Conservation (phyloP, 176 grass and related monocot species). For the Carex cristatella region DNA sequence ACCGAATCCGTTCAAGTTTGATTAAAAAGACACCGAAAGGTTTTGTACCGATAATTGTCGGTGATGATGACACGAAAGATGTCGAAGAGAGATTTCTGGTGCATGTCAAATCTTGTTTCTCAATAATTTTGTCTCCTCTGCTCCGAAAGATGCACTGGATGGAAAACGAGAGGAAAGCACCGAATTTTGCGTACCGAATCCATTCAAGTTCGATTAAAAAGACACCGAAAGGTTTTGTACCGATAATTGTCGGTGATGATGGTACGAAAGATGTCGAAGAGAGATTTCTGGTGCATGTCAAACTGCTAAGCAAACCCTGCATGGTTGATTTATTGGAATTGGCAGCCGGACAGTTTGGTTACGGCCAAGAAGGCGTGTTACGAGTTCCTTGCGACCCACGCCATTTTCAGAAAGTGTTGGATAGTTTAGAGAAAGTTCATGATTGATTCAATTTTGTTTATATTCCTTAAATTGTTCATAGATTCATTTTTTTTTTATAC, state of each 20-base stretch:
- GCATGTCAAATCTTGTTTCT: not conserved
- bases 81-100: slow-evolving; percentile 40
- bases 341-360: slow-evolving; percentile 41
- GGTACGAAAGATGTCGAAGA: not conserved
- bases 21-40: slow-evolving; percentile 25
- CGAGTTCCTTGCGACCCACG: slow-evolving; percentile 35
- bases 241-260: slow-evolving; percentile 21
- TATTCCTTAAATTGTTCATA: not conserved
- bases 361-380: slow-evolving; percentile 53
- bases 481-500: not conserved
- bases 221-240: slow-evolving; percentile 35
- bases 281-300: slow-evolving; percentile 51
- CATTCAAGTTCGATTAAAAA: not conserved
- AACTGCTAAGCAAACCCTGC: slow-evolving; percentile 35
- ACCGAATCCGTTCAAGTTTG: not conserved
- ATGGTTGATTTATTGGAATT: slow-evolving; percentile 51
- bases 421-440: not conserved
- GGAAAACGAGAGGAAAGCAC: slow-evolving; percentile 1
- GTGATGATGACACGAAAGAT: not conserved
- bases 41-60: slow-evolving; percentile 35
- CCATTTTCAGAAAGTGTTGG: not conserved
- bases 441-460: not conserved
- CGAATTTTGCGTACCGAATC: not conserved
- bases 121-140: not conserved
- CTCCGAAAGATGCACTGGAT: not conserved